Evolutionary conservation across 2,329 filamentous ascomycete species (phyloP), one percentile per base, ranked within the genome.

Genomic region (Colletotrichum cereale): DNA sequence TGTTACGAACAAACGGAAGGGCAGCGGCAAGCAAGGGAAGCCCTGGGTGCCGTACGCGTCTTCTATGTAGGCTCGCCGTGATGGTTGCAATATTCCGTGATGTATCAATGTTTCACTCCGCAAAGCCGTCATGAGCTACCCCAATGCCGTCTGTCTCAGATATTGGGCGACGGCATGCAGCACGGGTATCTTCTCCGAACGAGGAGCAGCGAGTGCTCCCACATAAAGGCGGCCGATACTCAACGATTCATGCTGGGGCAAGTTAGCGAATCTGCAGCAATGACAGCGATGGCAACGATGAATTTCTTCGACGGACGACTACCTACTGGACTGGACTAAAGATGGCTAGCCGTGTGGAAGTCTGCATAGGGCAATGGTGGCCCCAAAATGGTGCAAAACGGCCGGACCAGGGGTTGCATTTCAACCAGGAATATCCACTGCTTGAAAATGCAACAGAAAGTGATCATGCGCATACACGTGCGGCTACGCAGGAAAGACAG

Each of bases 401-500:
- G 57, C 36, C 58, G 58, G 29, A 21, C 42, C 52, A 47, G 47
- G 60, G 65, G 62, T 31, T 42, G 58, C 65, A 71, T 64, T 60
- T 53, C 65, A 55, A 63, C 53, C 58, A 47, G 52, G 47, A 34
- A 53, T 62, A 60, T 50, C 65, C 65, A 58, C 65, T 60, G 65
- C 26, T 34, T 48, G 60, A 52, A 63, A 53, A 64, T 47, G 60
- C 18, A 53, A 63, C 56, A 48, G 62, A 63, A 53, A 56, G 47
- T 48, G 65, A 71, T 71, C 69, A 64, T 71, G 69, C 68, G 68
- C 47, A 68, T 55, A 47, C 44, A 6, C 31, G 31, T 34, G 16
- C n/a, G n/a, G n/a, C n/a, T 18, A 47, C 44, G 44, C 69, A 63
- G 60, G 58, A 50, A 48, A 71, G 24, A 48, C 63, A 66, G 53